A percentile compares a stretch with the other conserved stretches of the same genome.
These are phyloP conservation scores for Lolium rigidum DNA, from an alignment of 176 grass and related monocot species.

Conservation along the genomic window DNA sequence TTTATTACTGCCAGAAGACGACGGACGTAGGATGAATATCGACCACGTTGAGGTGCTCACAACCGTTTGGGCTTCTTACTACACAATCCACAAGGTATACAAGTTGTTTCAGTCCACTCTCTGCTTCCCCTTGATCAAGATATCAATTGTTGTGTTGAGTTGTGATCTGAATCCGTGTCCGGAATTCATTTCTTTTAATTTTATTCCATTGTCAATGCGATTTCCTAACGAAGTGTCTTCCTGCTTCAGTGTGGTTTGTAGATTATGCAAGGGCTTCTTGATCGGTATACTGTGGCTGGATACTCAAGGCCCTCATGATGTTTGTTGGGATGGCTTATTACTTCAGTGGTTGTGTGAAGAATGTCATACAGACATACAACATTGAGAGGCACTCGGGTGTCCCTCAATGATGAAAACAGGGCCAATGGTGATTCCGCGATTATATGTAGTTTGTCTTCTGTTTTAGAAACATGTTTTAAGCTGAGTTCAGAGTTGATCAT, in stretches of 20 bases:
- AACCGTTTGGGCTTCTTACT: conserved; percentile 90
- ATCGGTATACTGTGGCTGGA: conserved; percentile 69
- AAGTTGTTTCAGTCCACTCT: neutral
- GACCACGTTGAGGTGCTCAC: conserved; percentile 70
- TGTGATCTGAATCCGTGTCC: neutral
- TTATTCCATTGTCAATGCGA: neutral
- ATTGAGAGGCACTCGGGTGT: conserved; percentile 83
- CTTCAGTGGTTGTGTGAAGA: conserved; percentile 78
- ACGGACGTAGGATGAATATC: conserved; percentile 82
- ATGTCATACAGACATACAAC: conserved; percentile 85
- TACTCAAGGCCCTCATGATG: conserved; percentile 74
- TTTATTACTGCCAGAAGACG: conserved; percentile 74
- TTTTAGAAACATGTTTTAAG: neutral
- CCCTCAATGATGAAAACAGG: conserved; percentile 93
- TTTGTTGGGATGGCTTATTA: conserved; percentile 83
- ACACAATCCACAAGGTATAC: conserved; percentile 88
- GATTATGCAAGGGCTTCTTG: conserved; percentile 81
- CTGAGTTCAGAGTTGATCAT: neutral
- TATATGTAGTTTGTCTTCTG: conserved; percentile 5
- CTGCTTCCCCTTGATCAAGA: neutral
- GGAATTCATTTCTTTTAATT: neutral
- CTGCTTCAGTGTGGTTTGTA: no score
- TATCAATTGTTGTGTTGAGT: neutral
- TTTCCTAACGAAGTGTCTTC: neutral
- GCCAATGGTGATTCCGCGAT: conserved; percentile 56